Conservation (phyloP, 768 basidiomycete genomes). For the Hysterangium stoloniferum region DNA sequence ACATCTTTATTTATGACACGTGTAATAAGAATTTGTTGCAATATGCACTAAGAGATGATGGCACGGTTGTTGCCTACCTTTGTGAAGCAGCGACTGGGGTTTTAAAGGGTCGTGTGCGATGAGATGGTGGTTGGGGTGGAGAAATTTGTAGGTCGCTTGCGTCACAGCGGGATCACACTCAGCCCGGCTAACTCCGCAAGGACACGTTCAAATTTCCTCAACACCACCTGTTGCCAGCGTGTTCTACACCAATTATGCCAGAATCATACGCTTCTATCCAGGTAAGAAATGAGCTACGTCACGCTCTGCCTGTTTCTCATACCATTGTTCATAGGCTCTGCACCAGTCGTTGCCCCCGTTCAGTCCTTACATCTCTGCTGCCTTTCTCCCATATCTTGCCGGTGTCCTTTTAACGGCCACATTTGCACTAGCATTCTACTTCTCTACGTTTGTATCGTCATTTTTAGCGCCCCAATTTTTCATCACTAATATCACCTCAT, state of each 20-base stretch:
- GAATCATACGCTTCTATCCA: constrained; percentile 43
- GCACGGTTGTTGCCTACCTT: constrained; percentile 9
- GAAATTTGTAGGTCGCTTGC: constrained; percentile 14
- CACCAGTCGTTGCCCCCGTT: constrained; percentile 66
- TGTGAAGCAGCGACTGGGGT: background rate
- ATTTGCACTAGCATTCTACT: constrained; percentile 85
- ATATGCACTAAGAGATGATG: too few relatives aligned
- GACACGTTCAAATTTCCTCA: background rate
- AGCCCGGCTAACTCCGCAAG: background rate
- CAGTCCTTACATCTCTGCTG: constrained; percentile 57
- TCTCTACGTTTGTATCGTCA: constrained; percentile 46
- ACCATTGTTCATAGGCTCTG: constrained; percentile 36
- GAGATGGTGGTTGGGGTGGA: background rate
- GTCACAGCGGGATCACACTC: constrained; percentile 18
- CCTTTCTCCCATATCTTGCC: constrained; percentile 65
- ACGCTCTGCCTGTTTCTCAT: too few relatives aligned
- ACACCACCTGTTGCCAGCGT: constrained; percentile 26
- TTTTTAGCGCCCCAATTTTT: background rate
- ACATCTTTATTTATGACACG: constrained; percentile 46
- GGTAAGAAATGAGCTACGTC: constrained; percentile 29
- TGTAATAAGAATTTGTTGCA: background rate
- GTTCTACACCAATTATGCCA: constrained; percentile 35
- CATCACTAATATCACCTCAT: background rate
- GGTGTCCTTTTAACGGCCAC: constrained; percentile 64
- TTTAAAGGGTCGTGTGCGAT: background rate